Evolutionary conservation across 306 rosid species (phyloP).

Genomic region (Potentilla sterilis): DNA sequence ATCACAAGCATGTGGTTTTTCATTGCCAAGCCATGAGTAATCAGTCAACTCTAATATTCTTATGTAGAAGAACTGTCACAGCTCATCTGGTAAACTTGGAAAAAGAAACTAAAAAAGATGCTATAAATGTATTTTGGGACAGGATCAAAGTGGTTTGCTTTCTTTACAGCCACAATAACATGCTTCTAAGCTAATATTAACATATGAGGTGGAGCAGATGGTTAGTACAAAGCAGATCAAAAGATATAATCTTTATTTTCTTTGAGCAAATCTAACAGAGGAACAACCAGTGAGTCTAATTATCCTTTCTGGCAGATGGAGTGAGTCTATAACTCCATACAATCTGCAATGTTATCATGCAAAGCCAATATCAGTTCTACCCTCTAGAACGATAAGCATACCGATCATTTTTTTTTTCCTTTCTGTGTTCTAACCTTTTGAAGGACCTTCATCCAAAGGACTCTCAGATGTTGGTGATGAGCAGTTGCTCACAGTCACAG

Average conservation of each 20-base stretch:
- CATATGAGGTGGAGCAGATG: conserved; percentile 6
- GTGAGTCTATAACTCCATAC: conserved; percentile 5
- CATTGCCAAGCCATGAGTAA: neutral
- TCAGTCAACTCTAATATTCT: neutral
- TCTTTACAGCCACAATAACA: neutral
- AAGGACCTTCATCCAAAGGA: conserved; percentile 51
- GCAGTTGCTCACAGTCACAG: conserved; percentile 45
- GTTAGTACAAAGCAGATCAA: conserved; percentile 10
- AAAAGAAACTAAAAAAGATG: neutral
- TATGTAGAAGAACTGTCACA: neutral
- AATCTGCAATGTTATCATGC: conserved; percentile 15
- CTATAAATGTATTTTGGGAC: neutral
- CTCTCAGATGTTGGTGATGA: conserved; percentile 68
- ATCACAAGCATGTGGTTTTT: too few species aligned
- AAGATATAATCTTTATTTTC: conserved; percentile 18
- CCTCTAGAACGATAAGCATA: neutral
- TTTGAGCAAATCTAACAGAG: conserved; percentile 9
- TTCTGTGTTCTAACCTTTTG: conserved; percentile 47
- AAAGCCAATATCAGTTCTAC: conserved; percentile 12
- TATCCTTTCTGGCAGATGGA: conserved; percentile 1
- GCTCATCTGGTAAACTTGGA: neutral
- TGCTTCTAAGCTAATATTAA: neutral
- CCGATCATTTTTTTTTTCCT: neutral
- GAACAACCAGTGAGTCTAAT: neutral
- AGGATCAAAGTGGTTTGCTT: neutral